Conservation (phyloP, 805 yeast genomes). For the Sugiyamaella marilandica region DNA sequence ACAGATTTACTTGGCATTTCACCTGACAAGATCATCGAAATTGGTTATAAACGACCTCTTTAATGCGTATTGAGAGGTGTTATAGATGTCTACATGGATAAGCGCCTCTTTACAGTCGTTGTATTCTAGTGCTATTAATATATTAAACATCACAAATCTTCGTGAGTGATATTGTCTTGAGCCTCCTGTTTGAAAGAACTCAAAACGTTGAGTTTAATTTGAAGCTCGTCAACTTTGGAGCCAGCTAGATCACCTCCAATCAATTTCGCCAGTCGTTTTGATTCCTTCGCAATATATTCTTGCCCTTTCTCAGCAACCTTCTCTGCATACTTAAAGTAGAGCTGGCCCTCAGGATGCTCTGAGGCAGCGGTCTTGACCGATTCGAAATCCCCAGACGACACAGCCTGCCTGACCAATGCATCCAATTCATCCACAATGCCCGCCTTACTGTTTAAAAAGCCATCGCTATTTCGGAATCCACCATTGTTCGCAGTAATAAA, state of each 20-base stretch:
- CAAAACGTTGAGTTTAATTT: constrained; percentile 49
- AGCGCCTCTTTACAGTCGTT: too few species aligned
- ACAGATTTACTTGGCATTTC: constrained; percentile 1
- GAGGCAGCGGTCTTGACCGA: constrained; percentile 9
- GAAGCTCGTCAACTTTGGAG: constrained; percentile 47
- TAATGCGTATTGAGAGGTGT: too few species aligned
- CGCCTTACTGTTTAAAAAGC: constrained; percentile 37
- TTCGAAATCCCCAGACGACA: constrained; percentile 29
- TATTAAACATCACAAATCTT: background rate
- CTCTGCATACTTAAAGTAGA: constrained; percentile 29
- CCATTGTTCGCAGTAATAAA: constrained; percentile 42
- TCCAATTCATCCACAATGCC: constrained; percentile 39
- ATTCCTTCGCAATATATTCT: constrained; percentile 43
- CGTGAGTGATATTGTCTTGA: background rate
- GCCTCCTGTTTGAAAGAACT: constrained; percentile 25
- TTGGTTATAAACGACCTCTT: constrained; percentile 3
- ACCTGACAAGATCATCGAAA: constrained; percentile 6
- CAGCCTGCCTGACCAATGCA: constrained; percentile 30
- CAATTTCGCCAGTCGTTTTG: constrained; percentile 42
- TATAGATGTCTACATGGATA: background rate
- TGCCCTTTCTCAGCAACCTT: constrained; percentile 27
- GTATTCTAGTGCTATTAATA: too few species aligned
- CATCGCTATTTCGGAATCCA: constrained; percentile 39
- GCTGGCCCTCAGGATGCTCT: constrained; percentile 14
- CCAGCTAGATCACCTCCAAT: constrained; percentile 37